Conservation (phyloP, 148 eudicot species). For the Vaccinium vitisidaea region DNA sequence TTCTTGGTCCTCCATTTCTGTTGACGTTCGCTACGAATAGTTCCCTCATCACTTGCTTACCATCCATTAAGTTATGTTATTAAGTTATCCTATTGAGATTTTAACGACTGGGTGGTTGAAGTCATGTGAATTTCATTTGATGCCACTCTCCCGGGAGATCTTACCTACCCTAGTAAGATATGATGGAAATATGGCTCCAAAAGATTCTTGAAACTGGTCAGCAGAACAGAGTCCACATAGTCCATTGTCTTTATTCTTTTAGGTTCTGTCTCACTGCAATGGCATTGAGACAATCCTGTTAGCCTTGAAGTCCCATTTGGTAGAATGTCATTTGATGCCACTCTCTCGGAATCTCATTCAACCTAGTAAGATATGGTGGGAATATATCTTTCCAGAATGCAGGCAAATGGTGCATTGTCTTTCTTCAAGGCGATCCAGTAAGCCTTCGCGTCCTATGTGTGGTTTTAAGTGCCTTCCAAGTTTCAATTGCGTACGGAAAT, state of each 20-base stretch:
- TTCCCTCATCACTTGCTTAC: background rate
- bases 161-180: background rate
- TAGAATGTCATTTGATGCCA: background rate
- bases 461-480: background rate
- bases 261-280: background rate
- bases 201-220: background rate
- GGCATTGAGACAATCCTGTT: background rate
- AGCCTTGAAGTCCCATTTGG: background rate
- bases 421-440: background rate
- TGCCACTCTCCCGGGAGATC: conserved; percentile 2
- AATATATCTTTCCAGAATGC: background rate
- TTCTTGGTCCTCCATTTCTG: background rate
- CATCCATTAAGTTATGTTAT: background rate
- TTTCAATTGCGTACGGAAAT: background rate
- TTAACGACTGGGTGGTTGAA: background rate
- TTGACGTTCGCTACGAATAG: background rate
- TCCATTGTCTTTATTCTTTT: background rate
- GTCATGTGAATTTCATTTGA: background rate
- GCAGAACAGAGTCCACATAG: background rate
- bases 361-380: background rate
- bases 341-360: background rate
- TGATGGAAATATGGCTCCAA: background rate
- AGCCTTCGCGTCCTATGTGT: background rate
- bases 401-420: background rate
- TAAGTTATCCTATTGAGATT: background rate